Conservation (phyloP, 306 rosid genomes). For the Trichosanthes truncata region DNA sequence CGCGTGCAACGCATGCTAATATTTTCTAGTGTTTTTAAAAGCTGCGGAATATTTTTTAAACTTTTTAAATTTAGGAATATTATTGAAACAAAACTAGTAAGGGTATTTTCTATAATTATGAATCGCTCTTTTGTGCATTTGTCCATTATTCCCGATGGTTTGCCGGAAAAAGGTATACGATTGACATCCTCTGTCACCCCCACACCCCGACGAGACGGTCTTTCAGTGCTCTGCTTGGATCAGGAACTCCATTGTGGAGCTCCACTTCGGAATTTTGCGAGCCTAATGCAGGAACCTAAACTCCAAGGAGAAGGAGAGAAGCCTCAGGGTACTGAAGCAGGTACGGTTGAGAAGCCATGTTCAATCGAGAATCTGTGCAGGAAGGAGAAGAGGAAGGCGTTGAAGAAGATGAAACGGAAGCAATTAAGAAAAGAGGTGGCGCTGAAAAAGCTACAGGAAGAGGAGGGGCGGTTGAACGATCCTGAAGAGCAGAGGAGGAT, state of each 20-base stretch:
- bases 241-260: background rate
- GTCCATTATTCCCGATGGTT: no score
- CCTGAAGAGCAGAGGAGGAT: constrained; percentile 47
- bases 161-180: background rate
- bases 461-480: constrained; percentile 46
- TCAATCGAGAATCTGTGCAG: constrained; percentile 21
- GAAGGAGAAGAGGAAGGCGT: constrained; percentile 78
- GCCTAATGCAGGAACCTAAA: background rate
- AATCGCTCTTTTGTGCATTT: no score
- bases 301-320: constrained; percentile 2
- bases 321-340: background rate
- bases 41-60: no score
- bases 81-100: no score
- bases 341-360: background rate
- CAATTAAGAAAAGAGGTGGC: constrained; percentile 57
- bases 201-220: background rate
- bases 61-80: no score
- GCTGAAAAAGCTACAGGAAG: constrained; percentile 36
- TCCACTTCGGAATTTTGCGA: background rate
- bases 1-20: no score
- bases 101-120: no score
- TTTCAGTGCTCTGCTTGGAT: background rate
- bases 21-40: no score
- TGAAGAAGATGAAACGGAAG: constrained; percentile 73
- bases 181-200: background rate